phyloP scores from a whole-genome alignment of 805 yeast species.

The Scheffersomyces amazonensis region DNA sequence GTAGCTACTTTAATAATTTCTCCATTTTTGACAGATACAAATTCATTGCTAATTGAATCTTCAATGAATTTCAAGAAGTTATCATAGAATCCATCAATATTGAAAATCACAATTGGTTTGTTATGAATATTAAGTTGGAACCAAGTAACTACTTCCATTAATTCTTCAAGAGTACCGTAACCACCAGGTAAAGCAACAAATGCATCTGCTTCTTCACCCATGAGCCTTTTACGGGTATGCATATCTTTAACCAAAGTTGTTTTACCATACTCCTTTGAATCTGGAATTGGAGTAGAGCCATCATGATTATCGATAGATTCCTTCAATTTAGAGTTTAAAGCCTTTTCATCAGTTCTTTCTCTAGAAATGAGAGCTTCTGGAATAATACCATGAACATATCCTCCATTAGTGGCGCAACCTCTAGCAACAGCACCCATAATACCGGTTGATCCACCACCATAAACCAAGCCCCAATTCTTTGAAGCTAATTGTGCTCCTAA shows the following conservation, averaged over 20 bases:
- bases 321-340: constrained; percentile 47
- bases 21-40: constrained; percentile 65
- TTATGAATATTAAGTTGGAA: constrained; percentile 82
- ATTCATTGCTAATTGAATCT: constrained; percentile 60
- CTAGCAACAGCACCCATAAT: constrained; percentile 76
- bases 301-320: constrained; percentile 58
- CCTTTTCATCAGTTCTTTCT: constrained; percentile 51
- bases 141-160: constrained; percentile 91
- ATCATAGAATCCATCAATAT: constrained; percentile 79
- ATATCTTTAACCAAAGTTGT: constrained; percentile 82
- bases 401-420: constrained; percentile 54
- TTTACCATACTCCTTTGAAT: constrained; percentile 60
- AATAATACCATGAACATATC: constrained; percentile 79
- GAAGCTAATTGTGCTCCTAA: constrained; percentile 60
- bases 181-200: constrained; percentile 93
- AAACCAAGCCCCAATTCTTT: constrained; percentile 70
- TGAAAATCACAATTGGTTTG: constrained; percentile 76
- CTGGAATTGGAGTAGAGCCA: constrained; percentile 65
- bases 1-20: constrained; percentile 66
- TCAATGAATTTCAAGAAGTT: constrained; percentile 59
- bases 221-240: constrained; percentile 84
- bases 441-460: constrained; percentile 90
- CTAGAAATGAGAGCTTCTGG: constrained; percentile 78
- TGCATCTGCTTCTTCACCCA: constrained; percentile 85
- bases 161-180: constrained; percentile 84